These are phyloP conservation scores for Leccinum boreale DNA, from an alignment of 768 basidiomycete species.

Conservation along the genomic window DNA sequence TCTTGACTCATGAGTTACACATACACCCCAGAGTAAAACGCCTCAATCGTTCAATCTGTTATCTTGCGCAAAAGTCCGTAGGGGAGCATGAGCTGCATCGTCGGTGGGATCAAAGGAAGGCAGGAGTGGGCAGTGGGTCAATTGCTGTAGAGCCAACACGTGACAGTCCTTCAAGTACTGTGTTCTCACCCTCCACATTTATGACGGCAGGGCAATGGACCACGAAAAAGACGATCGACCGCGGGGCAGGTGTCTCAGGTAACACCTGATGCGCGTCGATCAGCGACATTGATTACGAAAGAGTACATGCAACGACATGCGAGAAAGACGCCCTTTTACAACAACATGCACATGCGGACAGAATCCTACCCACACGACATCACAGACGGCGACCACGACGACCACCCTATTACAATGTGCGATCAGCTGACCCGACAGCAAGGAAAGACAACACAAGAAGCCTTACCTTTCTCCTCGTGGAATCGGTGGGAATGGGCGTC, in stretches of 20 bases:
- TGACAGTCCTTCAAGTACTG: not conserved
- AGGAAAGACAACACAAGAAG: not conserved
- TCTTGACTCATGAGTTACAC: constrained; percentile 55
- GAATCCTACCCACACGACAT: constrained; percentile 20
- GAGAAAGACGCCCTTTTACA: constrained; percentile 22
- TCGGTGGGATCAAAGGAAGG: not conserved
- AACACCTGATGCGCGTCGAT: constrained; percentile 80
- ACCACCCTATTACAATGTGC: constrained; percentile 68
- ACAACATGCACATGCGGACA: constrained; percentile 10
- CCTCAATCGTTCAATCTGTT: constrained; percentile 56
- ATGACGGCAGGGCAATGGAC: not conserved
- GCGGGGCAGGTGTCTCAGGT: constrained; percentile 63
- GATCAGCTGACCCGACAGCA: constrained; percentile 1
- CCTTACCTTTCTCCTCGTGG: constrained; percentile 91
- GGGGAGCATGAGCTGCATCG: constrained; percentile 49
- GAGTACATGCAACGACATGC: constrained; percentile 35
- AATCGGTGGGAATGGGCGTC: constrained; percentile 96
- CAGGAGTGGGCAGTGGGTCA: not conserved
- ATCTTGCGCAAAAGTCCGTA: constrained; percentile 59
- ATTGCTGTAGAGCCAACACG: not conserved
- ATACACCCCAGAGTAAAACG: constrained; percentile 61
- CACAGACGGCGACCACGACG: constrained; percentile 96
- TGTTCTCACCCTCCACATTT: not conserved
- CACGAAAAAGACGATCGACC: constrained; percentile 47
- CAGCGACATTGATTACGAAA: constrained; percentile 61